Evolutionary conservation across 768 basidiomycete species (phyloP).

Genomic region (Termitomyces bulborhizus): DNA sequence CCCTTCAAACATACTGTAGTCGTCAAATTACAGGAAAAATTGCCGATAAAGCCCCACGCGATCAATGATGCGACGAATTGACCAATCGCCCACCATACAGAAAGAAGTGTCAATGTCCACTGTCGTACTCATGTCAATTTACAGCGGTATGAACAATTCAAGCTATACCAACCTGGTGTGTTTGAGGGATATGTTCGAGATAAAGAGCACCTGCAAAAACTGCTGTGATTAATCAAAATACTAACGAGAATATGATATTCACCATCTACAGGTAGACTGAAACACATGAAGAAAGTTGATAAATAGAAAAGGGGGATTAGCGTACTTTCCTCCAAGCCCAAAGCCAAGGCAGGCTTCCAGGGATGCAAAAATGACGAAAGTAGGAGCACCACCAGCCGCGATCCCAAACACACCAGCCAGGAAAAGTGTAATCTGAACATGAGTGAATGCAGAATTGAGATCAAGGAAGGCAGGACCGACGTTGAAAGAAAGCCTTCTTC

Average conservation of each 20-base stretch:
- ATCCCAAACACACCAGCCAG: slow-evolving; percentile 43
- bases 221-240: neutral
- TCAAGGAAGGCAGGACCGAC: slow-evolving; percentile 4
- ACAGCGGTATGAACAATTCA: neutral
- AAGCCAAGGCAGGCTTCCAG: slow-evolving; percentile 42
- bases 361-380: slow-evolving; percentile 40
- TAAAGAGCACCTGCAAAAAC: slow-evolving; percentile 30
- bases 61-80: slow-evolving; percentile 45
- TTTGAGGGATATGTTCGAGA: slow-evolving; percentile 37
- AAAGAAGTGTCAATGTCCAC: slow-evolving; percentile 50
- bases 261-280: slow-evolving; percentile 43
- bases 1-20: slow-evolving; percentile 33
- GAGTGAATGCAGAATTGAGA: neutral
- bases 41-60: slow-evolving; percentile 51
- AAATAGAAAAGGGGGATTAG: slow-evolving; percentile 8
- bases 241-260: neutral
- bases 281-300: slow-evolving; percentile 5
- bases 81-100: slow-evolving; percentile 48
- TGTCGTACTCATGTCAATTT: slow-evolving; percentile 15
- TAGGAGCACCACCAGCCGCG: slow-evolving; percentile 38
- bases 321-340: slow-evolving; percentile 47
- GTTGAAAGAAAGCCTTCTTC: slow-evolving; percentile 40
- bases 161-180: slow-evolving; percentile 27
- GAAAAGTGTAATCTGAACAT: slow-evolving; percentile 22
- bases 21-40: slow-evolving; percentile 41